Evolutionary conservation across 78 protist genomes (phyloP).

Genomic region (Acrasis kona): DNA sequence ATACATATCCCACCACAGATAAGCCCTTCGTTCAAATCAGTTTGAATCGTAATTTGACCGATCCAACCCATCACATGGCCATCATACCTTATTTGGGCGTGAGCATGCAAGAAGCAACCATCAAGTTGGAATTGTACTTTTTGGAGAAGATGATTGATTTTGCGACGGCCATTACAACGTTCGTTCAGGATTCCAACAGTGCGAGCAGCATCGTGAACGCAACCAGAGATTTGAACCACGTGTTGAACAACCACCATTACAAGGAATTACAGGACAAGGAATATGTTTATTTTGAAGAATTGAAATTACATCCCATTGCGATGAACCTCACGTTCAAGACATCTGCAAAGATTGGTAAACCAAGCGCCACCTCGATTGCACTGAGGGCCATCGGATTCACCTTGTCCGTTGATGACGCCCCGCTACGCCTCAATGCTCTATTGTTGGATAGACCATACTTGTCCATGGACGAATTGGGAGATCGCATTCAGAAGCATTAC

Average conservation of each 20-base stretch:
- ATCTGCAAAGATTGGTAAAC: background rate
- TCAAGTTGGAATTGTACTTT: background rate
- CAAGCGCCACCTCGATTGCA: background rate
- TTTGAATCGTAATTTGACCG: too few relatives aligned
- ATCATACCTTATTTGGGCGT: background rate
- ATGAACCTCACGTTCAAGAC: background rate
- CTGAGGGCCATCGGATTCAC: background rate
- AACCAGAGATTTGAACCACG: background rate
- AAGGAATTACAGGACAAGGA: background rate
- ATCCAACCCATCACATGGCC: too few relatives aligned
- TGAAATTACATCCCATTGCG: background rate
- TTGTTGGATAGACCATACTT: background rate
- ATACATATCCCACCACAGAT: background rate
- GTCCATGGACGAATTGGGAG: background rate
- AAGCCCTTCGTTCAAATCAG: background rate
- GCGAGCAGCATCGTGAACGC: background rate
- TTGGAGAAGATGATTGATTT: background rate
- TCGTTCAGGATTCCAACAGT: too few relatives aligned
- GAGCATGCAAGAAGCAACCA: background rate
- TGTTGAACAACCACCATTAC: background rate
- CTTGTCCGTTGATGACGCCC: background rate
- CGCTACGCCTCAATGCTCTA: background rate
- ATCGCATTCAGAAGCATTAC: slow-evolving; percentile 21
- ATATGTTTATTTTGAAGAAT: background rate
- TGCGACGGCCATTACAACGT: background rate